These are phyloP conservation scores for Trametes pubescens DNA, from an alignment of 1,284 basidiomycete genomes.

Conservation along the genomic window DNA sequence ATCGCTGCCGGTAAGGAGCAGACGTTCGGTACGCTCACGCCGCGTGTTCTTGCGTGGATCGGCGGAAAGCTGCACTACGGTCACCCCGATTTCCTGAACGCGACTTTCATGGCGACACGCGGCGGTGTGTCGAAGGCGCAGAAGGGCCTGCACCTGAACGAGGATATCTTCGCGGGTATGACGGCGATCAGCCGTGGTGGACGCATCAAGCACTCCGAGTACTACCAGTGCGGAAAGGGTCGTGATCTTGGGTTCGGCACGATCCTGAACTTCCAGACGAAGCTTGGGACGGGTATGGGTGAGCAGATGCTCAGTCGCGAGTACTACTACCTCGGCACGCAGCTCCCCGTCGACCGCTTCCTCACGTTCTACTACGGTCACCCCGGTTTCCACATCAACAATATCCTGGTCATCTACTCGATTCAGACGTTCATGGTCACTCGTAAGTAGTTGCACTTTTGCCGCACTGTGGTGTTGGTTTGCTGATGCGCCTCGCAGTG, in stretches of 20 bases:
- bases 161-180: slow-evolving; percentile 99
- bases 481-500: slow-evolving; percentile 52
- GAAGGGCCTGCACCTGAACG: slow-evolving; percentile 98
- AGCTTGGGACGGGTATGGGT: slow-evolving; percentile 99
- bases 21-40: slow-evolving; percentile 99
- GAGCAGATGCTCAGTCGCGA: slow-evolving; percentile 99
- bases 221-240: slow-evolving; percentile 99
- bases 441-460: slow-evolving; percentile 55
- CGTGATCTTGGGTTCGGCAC: slow-evolving; percentile 99
- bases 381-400: slow-evolving; percentile 99
- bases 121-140: slow-evolving; percentile 99
- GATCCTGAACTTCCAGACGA: slow-evolving; percentile 99
- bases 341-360: slow-evolving; percentile 98
- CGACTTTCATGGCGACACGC: slow-evolving; percentile 97
- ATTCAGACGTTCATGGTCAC: slow-evolving; percentile 96
- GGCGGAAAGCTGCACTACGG: slow-evolving; percentile 99
- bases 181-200: slow-evolving; percentile 98
- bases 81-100: slow-evolving; percentile 99
- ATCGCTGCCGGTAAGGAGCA: slow-evolving; percentile 99
- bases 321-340: slow-evolving; percentile 99
- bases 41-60: slow-evolving; percentile 95
- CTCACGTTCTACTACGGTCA: slow-evolving; percentile 99
- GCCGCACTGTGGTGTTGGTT: background rate
- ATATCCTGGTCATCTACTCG: slow-evolving; percentile 97
- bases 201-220: slow-evolving; percentile 99